Evolutionary conservation across 208 protist genomes (phyloP), one percentile per base, ranked within the genome.

Genomic region (Wallacemonas sp.): DNA sequence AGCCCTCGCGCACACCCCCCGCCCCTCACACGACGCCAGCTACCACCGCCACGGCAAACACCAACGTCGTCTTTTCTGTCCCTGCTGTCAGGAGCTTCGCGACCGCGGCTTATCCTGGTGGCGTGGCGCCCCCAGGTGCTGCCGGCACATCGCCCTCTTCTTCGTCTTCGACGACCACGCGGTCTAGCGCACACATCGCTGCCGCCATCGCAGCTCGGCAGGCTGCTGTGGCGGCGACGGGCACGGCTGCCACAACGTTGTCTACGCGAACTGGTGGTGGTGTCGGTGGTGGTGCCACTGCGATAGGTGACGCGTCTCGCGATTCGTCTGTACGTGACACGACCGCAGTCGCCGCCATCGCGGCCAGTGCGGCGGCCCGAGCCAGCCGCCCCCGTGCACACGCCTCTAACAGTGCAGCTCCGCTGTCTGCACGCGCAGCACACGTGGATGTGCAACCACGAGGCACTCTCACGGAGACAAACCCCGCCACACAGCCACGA

Each of bases 171-270:
- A 3, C 34, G 28, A 58, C 9, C 22, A 22, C 24, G 31, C 9
- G 31, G 17, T 12, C 34, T 12, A 22, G 17, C 31, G 55, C 34
- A 15, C 55, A 41, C 12, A 6, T 41, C 21, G 55, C 34, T 11
- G 34, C 55, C 17, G 31, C 55, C 19, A 45, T 61, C n/a, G 55
- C 55, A 5, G 55, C 55, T 12, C 31, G 38, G 12, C 31, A 61
- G 55, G 34, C 55, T 17, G 55, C 38, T 19, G 19, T 55, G 11
- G 12, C 28, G 11, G 33, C 44, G 5, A 42, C 46, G 5, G 19
- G 8, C 47, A 11, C 21, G 9, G 22, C 17, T 19, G 9, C 22
- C 27, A 33, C 19, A 27, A 27, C 47, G 36, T 41, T 14, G 9
- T 41, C 36, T 14, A 41, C 9, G 36, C 36, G 9, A 41, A 41